Base-by-base conservation (phyloP, 2,329 filamentous ascomycete species). In the Bretziella fagacearum region DNA sequence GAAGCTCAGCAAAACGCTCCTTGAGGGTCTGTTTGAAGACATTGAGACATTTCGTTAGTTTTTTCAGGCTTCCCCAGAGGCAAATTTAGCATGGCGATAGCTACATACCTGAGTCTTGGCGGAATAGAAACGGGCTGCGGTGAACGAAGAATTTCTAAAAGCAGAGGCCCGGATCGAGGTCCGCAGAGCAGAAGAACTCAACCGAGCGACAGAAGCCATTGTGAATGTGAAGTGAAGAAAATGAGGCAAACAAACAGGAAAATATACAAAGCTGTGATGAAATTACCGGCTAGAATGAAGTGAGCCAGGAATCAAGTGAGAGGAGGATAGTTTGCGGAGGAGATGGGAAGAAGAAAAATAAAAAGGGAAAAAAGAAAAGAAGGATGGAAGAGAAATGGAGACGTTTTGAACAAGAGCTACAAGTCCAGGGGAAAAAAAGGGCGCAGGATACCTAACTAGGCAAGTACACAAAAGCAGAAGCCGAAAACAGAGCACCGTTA, bases 1-100 rank as follows among this genome's bases (percentile, higher is more conserved):
- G 74, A 62, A 89, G 81, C 66, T 91, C 87, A 63, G 89, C 89
- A 66, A 98, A 96, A 63, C 86, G 89, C 66, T 98, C 91, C 75
- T 98, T 98, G 63, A 98, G 71, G 57, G 86, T 86, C 91, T 98
- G 47, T 26, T 20, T 37, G 27, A 44, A 46, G 42, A 42, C 43
- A 49, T 49, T 46, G 52, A 41, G 42, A 22, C 52, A 23, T 37
- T 37, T 42, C 25, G 52, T 53, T 44, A 54, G 51, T 39, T 25
- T 48, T 17, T 17, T 15, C 11, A 10, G 13, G 32, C n/a, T 29
- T 30, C n/a, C 25, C n/a, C 17, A 46, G 6, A 15, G 3, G n/a
- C 18, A 13, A 41, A 15, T 26, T n/a, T 15, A 23, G 25, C 23
- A 6, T 46, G 32, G 41, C 39, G 30, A 46, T 23, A 46, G 15